A percentile compares a stretch with the other conserved stretches of the same genome.
Conservation (phyloP, 192 early-diverging fungal species). For the Entrophospora sp. region DNA sequence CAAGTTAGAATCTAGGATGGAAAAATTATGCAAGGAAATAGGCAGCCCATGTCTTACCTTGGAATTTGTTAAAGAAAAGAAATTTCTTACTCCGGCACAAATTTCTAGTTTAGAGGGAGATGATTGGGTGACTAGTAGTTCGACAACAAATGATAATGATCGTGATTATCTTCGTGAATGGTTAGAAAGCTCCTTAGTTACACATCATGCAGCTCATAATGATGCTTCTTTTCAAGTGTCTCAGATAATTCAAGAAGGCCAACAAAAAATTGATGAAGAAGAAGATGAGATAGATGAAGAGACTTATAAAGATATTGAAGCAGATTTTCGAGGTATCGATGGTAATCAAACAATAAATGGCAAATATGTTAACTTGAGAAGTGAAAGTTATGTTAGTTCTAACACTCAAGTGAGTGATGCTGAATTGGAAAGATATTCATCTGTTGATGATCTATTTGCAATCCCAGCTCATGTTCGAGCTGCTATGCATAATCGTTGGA, state of each 20-base stretch:
- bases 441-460: conserved; percentile 21
- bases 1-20: conserved; percentile 26
- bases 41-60: conserved; percentile 36
- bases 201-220: conserved; percentile 4
- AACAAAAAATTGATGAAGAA: conserved; percentile 23
- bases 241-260: conserved; percentile 18
- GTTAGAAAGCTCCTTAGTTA: not conserved
- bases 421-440: conserved; percentile 11
- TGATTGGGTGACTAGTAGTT: conserved; percentile 26
- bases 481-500: conserved; percentile 31
- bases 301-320: conserved; percentile 28
- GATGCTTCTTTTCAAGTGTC: conserved; percentile 20
- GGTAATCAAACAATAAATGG: conserved; percentile 17
- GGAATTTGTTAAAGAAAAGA: conserved; percentile 23
- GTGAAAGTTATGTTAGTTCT: conserved; percentile 23
- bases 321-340: conserved; percentile 34
- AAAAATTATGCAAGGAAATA: conserved; percentile 27
- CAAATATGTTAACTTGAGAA: conserved; percentile 17
- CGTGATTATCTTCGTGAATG: conserved; percentile 5
- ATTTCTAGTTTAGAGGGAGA: conserved; percentile 30
- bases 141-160: not conserved
- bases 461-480: conserved; percentile 25
- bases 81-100: conserved; percentile 27
- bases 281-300: conserved; percentile 44
- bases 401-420: conserved; percentile 12